Evolutionary conservation across 257 asterid species (phyloP), one percentile per base, ranked within the genome.

Genomic region (Lithospermum erythrorhizon): DNA sequence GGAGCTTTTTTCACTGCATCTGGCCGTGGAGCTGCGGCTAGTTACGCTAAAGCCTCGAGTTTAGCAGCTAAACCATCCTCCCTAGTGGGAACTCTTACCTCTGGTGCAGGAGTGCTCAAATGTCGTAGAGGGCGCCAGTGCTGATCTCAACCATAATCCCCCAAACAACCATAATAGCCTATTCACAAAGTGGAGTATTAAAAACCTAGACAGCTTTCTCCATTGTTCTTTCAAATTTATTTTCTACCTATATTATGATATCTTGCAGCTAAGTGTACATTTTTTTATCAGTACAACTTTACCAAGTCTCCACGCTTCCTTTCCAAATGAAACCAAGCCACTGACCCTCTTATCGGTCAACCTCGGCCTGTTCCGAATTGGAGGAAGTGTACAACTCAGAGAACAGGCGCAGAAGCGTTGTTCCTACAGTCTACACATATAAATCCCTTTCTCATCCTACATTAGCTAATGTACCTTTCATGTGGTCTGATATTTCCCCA

Each of bases 41-140:
- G 59, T 81, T 90, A 90, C 18, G 90, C 95, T 60, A 68, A 87
- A 59, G 97, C 97, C 57, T 90, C 96, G 10, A 90, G 97, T 47
- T 68, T 87, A 21, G 88, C 85, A 9, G 97, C 96, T 45, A 90
- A 87, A 72, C 76, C 97, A 5, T 83, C 95, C 57, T 85, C 90
- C 37, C 41, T 68, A 64, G 94, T 87, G 21, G 84, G 79, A 24
- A 55, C 78, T 18, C 80, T 90, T 56, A 90, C 97, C 71, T 73
- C 89, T 8, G 55, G 55, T 10, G 85, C 95, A 0, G 97, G 97
- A 55, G 96, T 70, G 24, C 89, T 90, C 47, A 20, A 60, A 45
- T 90, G 96, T 55, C 80, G 80, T 63, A 72, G 70, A 58, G 84
- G 95, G 58, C 15, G 10, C 53, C 87, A 55, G 1, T 90, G 97